Conservation (phyloP, 2,329 filamentous ascomycete genomes). For the Neonectria sp. region DNA sequence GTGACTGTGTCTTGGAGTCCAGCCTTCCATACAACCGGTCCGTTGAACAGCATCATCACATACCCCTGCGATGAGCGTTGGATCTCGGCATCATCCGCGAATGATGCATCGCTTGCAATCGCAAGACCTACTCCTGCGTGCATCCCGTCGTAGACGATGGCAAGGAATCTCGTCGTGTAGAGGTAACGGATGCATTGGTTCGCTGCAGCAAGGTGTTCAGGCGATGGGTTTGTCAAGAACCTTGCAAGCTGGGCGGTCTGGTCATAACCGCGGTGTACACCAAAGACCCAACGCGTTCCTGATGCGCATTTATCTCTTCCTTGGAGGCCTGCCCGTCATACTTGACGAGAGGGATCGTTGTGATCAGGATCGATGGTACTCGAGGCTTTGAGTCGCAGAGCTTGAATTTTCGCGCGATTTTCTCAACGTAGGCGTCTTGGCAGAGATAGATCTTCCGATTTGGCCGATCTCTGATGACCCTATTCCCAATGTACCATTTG, state of each 20-base stretch:
- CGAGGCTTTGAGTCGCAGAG: neutral
- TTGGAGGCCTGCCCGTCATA: neutral
- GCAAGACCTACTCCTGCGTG: neutral
- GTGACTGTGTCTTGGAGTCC: constrained; percentile 11
- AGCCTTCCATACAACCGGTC: neutral
- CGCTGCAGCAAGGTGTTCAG: constrained; percentile 4
- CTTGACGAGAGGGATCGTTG: no score
- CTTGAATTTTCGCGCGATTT: neutral
- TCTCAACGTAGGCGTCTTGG: neutral
- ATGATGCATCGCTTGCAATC: constrained; percentile 11
- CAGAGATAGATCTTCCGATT: neutral
- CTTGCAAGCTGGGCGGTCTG: constrained; percentile 6
- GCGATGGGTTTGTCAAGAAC: constrained; percentile 12
- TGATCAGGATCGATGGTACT: no score
- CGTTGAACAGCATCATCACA: neutral
- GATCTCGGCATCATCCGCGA: constrained; percentile 7
- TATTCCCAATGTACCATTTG: neutral
- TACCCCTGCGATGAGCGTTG: neutral
- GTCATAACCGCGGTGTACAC: neutral
- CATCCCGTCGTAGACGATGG: constrained; percentile 1
- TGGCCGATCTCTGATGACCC: neutral
- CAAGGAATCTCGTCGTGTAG: constrained; percentile 15
- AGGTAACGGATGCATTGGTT: constrained; percentile 11
- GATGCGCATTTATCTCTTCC: neutral
- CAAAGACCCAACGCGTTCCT: neutral